Base-by-base conservation (phyloP, 192 early-diverging fungal species). In the Mortierella antarctica region DNA sequence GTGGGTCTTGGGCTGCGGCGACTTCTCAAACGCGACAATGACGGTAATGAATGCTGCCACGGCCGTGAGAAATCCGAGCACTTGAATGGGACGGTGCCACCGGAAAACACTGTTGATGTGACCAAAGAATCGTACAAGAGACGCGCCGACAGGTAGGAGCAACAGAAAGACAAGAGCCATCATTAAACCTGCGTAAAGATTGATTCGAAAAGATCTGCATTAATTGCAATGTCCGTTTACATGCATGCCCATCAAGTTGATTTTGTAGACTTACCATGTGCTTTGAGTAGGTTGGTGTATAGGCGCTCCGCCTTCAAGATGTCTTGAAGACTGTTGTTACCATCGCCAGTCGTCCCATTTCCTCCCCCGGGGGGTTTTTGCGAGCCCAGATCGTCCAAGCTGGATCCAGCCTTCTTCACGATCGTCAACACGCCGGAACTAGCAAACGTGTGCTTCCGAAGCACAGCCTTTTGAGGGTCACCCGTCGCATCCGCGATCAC, bases 41-140 rank as follows among this genome's bases (percentile, higher is more conserved):
- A 58, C 65, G 1, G 31, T 31, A 31, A 31, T 31, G 31, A 31
- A 31, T 1, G 15, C 59, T 4, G 46, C 23, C 5, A 70, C 11
- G 15, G 48, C 69, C 0, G 20, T 58, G 2, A 71, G 17, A 56
- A 79, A 79, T 0, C 76, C 76, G 0, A 58, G 60, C 9, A 61
- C 64, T 46, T 79, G 76, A 20, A 79, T 5, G 9, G 76, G 76
- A 0, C 76, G 64, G n/a, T 79, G 76, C 56, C 54, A 79, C 8
- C 45, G 42, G 57, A 79, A 79, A 40, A 79, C 42, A 9, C 56
- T 9, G 21, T 71, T 7, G 3, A 59, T 18, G n/a, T 79, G 62
- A 21, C 46, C 13, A 51, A 71, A 79, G 69, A 79, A 79, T 8
- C 76, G 62, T 12, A 65, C 62, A 7, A 79, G 21, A 18, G 53